Evolutionary conservation across 75 land plant species (phyloP), one percentile per base, ranked within the genome.

Genomic region (Gnetum montanum): DNA sequence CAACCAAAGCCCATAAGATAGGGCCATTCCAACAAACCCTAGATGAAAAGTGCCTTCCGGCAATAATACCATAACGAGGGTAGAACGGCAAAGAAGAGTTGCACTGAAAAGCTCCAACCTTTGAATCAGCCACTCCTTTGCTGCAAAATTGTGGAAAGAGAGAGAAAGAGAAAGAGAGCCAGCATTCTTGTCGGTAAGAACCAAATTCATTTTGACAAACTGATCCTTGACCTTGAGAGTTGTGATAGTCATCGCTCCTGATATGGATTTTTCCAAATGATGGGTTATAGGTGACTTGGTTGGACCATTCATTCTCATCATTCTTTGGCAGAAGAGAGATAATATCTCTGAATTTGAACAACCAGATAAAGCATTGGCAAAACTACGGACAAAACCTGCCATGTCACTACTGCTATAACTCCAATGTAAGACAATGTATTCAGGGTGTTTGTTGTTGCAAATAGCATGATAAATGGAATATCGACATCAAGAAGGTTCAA

Each of bases 271-370:
- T 1, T 55, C 62, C 26, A 66, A 70, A 47, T 49, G 58, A 40
- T 75, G 64, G 34, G 71, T 61, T 7, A 75, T 71, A 2, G 75
- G 74, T 2, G 78, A 74, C 36, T 75, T 75, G 7, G 78, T 75
- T 10, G 59, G 64, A 4, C 67, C 77, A 55, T 70, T 66, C 44
- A 75, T 35, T 34, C 75, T 69, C 61, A 66, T 73, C 45, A 75
- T 55, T 75, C 75, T 31, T 47, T 54, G 5, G 75, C 68, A 40
- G 75, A 37, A 7, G 78, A 58, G 20, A 56, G 26, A 27, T 75
- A 75, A 46, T 59, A 75, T 30, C 52, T 36, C 78, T 75, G 75
- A 16, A 75, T 60, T 34, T 46, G 35, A 31, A 63, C 16, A 36
- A 37, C 41, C 27, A 65, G 31, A 28, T 36, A 53, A 20, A 71